Percentiles rank a stretch among this genome's conserved stretches.
These are phyloP conservation scores for Candida vartiovaarae DNA, from an alignment of 805 yeast species.

Conservation along the genomic window DNA sequence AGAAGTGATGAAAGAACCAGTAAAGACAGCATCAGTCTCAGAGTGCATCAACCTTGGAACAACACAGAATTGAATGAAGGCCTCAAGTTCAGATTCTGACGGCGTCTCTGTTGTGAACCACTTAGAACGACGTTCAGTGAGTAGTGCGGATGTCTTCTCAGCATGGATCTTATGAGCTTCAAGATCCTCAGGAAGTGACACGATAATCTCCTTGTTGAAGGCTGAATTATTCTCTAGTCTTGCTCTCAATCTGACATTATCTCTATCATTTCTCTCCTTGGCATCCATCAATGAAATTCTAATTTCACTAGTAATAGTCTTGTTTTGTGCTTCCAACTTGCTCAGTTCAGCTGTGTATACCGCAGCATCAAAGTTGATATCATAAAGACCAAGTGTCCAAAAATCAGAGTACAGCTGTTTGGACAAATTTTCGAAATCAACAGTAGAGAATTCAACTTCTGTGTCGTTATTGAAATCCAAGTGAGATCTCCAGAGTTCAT, in stretches of 20 bases:
- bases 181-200: slow-evolving; percentile 6
- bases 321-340: slow-evolving; percentile 31
- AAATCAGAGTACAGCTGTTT: slow-evolving; percentile 49
- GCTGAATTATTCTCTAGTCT: slow-evolving; percentile 5
- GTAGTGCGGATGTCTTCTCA: slow-evolving; percentile 18
- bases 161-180: slow-evolving; percentile 36
- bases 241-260: slow-evolving; percentile 19
- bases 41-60: slow-evolving; percentile 76
- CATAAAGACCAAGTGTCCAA: slow-evolving; percentile 71
- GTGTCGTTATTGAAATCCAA: slow-evolving; percentile 23
- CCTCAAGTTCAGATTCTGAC: slow-evolving; percentile 18
- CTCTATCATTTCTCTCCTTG: slow-evolving; percentile 1
- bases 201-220: slow-evolving; percentile 7
- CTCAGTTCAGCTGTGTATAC: slow-evolving; percentile 43
- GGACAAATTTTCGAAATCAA: slow-evolving; percentile 25
- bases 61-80: slow-evolving; percentile 56
- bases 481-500: slow-evolving; percentile 66
- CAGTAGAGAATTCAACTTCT: slow-evolving; percentile 14
- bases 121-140: slow-evolving; percentile 25
- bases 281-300: slow-evolving; percentile 3
- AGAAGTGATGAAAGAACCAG: slow-evolving; percentile 52
- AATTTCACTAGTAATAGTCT: slow-evolving; percentile 31
- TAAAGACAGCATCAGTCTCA: slow-evolving; percentile 71
- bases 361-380: slow-evolving; percentile 46
- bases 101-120: slow-evolving; percentile 33